A percentile compares a stretch with the other conserved stretches of the same genome.
Conservation (phyloP, 768 basidiomycete genomes). For the Boletus eberwhitei region DNA sequence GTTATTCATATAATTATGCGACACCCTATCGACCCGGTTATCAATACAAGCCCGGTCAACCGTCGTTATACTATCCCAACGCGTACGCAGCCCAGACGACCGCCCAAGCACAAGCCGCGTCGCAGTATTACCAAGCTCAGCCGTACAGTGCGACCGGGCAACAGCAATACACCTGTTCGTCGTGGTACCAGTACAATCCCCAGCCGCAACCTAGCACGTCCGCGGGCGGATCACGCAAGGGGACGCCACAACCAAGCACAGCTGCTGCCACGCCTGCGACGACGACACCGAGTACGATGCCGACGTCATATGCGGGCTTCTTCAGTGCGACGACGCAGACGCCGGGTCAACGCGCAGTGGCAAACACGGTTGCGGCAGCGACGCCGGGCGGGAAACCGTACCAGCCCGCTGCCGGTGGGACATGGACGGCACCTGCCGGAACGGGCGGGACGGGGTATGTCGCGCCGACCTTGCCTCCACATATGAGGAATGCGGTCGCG, state of each 20-base stretch:
- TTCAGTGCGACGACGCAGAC: constrained; percentile 33
- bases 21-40: constrained; percentile 32
- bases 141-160: constrained; percentile 36
- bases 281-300: constrained; percentile 27
- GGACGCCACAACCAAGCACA: constrained; percentile 42
- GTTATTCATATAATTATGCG: constrained; percentile 37
- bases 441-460: constrained; percentile 23
- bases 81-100: constrained; percentile 25
- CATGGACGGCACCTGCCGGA: constrained; percentile 28
- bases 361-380: constrained; percentile 46
- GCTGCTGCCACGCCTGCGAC: constrained; percentile 25
- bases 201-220: constrained; percentile 23
- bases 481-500: constrained; percentile 32
- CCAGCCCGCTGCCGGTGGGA: constrained; percentile 22
- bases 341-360: constrained; percentile 47
- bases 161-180: constrained; percentile 41
- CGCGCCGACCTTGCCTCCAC: constrained; percentile 41
- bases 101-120: constrained; percentile 24
- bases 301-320: constrained; percentile 40
- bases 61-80: constrained; percentile 31
- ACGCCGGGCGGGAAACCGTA: constrained; percentile 30
- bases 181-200: constrained; percentile 44
- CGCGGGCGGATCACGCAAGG: constrained; percentile 35
- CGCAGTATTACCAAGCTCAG: constrained; percentile 37
- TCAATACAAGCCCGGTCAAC: constrained; percentile 38